Evolutionary conservation across 2,329 filamentous ascomycete species (phyloP).

Genomic region (Sporothrix euskadiensis): DNA sequence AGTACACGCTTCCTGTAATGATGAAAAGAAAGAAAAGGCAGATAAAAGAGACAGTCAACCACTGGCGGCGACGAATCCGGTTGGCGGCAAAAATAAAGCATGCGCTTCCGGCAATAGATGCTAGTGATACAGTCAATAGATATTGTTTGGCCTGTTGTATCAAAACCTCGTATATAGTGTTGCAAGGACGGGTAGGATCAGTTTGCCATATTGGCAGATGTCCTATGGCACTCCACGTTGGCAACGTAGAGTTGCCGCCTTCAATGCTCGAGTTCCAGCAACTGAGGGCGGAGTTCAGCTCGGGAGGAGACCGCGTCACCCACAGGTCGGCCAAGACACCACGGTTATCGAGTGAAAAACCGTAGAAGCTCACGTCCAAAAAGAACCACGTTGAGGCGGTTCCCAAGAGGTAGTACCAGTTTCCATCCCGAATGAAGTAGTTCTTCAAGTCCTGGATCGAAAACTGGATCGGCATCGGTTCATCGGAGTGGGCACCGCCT

Average conservation of each 20-base stretch:
- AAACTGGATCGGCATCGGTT: constrained; percentile 51
- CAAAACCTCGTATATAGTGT: constrained; percentile 54
- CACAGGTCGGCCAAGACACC: constrained; percentile 47
- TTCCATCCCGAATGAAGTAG: constrained; percentile 52
- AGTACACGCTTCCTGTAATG: constrained; percentile 53
- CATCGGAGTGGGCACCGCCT: constrained; percentile 31
- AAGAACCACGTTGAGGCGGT: constrained; percentile 56
- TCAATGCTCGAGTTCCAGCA: constrained; percentile 51
- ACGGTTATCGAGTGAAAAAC: constrained; percentile 53
- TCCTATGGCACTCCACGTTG: constrained; percentile 43
- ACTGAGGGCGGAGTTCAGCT: constrained; percentile 43
- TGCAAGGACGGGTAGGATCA: constrained; percentile 50
- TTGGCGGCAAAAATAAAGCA: constrained; percentile 53
- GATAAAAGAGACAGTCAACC: constrained; percentile 53
- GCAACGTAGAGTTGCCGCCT: constrained; percentile 48
- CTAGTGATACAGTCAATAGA: constrained; percentile 53
- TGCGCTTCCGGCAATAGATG: constrained; percentile 52
- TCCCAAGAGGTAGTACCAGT: constrained; percentile 48
- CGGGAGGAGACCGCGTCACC: constrained; percentile 41
- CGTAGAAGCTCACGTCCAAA: constrained; percentile 59
- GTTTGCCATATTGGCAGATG: constrained; percentile 52
- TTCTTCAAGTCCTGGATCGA: constrained; percentile 50
- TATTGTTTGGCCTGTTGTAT: constrained; percentile 56
- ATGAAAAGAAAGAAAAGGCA: constrained; percentile 50
- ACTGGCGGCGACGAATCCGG: constrained; percentile 50